Percentiles rank a stretch among this genome's conserved stretches.
phyloP scores from a whole-genome alignment of 345 rosid genomes.

The Cardamine resedifolia region DNA sequence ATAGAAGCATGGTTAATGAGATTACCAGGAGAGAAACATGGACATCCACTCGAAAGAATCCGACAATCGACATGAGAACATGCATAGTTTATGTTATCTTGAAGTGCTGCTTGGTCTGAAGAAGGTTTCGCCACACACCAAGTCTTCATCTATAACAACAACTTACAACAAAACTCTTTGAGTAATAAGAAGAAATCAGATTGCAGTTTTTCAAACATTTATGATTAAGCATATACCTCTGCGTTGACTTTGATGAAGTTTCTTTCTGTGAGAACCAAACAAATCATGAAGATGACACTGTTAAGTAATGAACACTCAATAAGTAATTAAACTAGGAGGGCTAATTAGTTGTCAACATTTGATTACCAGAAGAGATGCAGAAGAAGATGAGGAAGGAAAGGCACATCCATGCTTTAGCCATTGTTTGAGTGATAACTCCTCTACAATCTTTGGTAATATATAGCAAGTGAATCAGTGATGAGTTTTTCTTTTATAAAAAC shows the following conservation, averaged over 20 bases:
- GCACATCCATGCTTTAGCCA: constrained; percentile 36
- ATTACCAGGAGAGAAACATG: constrained; percentile 54
- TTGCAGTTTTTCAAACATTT: not conserved
- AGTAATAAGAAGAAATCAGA: not conserved
- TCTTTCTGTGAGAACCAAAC: constrained; percentile 33
- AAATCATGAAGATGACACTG: not conserved
- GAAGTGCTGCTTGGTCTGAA: constrained; percentile 49
- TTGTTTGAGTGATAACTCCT: constrained; percentile 23
- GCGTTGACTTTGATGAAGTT: constrained; percentile 40
- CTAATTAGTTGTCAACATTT: not conserved
- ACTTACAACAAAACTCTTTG: constrained; percentile 1
- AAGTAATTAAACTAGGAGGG: not conserved
- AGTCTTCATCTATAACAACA: constrained; percentile 39
- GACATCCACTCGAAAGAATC: constrained; percentile 47
- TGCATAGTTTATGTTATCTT: constrained; percentile 53
- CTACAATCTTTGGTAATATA: constrained; percentile 10
- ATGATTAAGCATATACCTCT: constrained; percentile 39
- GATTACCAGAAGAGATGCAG: constrained; percentile 22
- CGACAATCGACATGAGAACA: constrained; percentile 63
- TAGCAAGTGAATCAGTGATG: constrained; percentile 19
- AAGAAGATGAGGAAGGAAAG: constrained; percentile 32
- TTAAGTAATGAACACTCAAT: no score
- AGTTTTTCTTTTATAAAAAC: not conserved
- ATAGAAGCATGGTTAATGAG: constrained; percentile 61
- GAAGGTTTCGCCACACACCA: constrained; percentile 86